Conservation (phyloP, 441 rosid species). For the Raphanus hybrid region DNA sequence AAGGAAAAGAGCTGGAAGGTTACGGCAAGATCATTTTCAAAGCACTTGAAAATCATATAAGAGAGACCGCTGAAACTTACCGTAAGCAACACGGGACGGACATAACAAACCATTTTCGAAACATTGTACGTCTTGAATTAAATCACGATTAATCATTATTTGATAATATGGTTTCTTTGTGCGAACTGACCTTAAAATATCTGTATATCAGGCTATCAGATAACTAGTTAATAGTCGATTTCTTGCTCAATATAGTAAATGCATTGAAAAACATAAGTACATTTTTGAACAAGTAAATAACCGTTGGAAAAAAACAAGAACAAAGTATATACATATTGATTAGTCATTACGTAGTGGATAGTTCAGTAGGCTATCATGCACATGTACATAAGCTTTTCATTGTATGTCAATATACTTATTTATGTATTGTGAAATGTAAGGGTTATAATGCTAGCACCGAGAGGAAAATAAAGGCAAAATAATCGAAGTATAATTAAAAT, state of each 20-base stretch:
- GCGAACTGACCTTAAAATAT: neutral
- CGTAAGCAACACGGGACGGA: slow-evolving; percentile 44
- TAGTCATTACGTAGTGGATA: neutral
- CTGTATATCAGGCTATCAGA: neutral
- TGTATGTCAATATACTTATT: neutral
- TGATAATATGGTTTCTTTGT: neutral
- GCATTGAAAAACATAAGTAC: neutral
- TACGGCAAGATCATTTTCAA: slow-evolving; percentile 53
- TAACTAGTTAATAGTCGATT: neutral
- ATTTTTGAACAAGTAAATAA: neutral
- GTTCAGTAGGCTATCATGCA: neutral
- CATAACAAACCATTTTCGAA: slow-evolving; percentile 43
- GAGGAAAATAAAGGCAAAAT: too few species aligned
- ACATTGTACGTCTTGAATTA: slow-evolving; percentile 46
- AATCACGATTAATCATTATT: neutral
- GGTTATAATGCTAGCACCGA: too few species aligned
- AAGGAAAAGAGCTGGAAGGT: slow-evolving; percentile 50
- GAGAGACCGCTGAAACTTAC: slow-evolving; percentile 42
- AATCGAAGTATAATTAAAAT: neutral
- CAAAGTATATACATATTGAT: neutral
- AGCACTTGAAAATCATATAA: slow-evolving; percentile 57
- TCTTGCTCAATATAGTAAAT: neutral
- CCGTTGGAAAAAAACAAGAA: slow-evolving; percentile 6
- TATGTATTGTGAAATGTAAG: neutral
- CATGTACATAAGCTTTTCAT: neutral